These are phyloP conservation scores for Fusarium temperatum DNA, from an alignment of 2,329 filamentous ascomycete species.

Conservation along the genomic window DNA sequence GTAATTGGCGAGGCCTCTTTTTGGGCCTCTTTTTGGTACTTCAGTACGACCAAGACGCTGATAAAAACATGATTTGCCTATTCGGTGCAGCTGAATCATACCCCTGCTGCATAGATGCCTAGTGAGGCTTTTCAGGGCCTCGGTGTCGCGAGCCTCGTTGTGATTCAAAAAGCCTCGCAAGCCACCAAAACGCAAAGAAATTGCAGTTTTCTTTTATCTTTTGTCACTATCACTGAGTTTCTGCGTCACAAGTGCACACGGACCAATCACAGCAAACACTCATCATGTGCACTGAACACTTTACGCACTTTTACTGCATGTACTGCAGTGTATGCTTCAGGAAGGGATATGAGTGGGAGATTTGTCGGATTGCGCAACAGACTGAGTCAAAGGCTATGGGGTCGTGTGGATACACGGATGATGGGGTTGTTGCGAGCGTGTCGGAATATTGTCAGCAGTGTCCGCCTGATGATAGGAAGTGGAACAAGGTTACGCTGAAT, in stretches of 20 bases:
- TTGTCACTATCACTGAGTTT: not conserved
- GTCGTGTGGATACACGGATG: constrained; percentile 5
- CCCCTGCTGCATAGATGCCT: constrained; percentile 8
- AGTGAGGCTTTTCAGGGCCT: not conserved
- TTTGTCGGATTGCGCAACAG: not conserved
- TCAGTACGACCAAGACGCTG: not conserved
- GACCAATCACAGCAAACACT: not conserved
- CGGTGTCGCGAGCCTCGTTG: not conserved
- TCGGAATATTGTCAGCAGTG: constrained; percentile 16
- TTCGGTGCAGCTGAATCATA: not conserved
- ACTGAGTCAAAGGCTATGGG: constrained; percentile 13
- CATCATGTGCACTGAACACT: constrained; percentile 19
- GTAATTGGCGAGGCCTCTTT: constrained; percentile 14
- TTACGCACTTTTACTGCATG: constrained; percentile 8
- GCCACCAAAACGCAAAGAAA: not conserved
- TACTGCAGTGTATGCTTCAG: constrained; percentile 7
- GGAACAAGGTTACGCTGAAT: not conserved
- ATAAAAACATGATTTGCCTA: not conserved
- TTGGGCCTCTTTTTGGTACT: constrained; percentile 12
- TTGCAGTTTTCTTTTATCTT: not conserved
- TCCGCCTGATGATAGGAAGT: constrained; percentile 18
- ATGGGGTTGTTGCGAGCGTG: not conserved
- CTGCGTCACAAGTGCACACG: not conserved
- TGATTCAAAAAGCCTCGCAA: not conserved
- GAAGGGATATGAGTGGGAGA: constrained; percentile 4